phyloP scores from a whole-genome alignment of 352 stramenopile species.

The Aphanomyces euteiches region DNA sequence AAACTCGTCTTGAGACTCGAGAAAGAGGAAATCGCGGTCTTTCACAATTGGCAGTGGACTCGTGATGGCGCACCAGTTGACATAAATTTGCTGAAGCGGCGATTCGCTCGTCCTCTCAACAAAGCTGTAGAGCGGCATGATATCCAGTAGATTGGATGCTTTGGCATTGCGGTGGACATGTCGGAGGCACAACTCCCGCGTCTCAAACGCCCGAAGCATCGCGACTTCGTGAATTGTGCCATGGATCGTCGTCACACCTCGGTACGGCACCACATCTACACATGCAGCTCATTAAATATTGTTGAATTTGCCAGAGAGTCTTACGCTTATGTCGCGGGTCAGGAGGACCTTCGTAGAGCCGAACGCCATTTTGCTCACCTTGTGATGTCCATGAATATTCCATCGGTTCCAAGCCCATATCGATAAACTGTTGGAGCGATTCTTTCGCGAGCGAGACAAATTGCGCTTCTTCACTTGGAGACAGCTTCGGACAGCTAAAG shows the following conservation, averaged over 20 bases:
- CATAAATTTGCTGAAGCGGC: slow-evolving; percentile 22
- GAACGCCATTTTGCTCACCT: not conserved
- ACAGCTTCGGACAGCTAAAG: slow-evolving; percentile 19
- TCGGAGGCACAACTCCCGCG: slow-evolving; percentile 13
- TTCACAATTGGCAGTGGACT: slow-evolving; percentile 21
- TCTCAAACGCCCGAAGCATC: slow-evolving; percentile 20
- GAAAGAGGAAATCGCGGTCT: slow-evolving; percentile 25
- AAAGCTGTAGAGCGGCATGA: slow-evolving; percentile 28
- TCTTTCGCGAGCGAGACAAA: slow-evolving; percentile 19
- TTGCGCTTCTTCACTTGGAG: not conserved
- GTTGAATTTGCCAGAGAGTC: not conserved
- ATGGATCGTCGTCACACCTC: slow-evolving; percentile 2
- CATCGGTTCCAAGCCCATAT: not conserved
- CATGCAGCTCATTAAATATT: not conserved
- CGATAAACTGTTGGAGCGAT: slow-evolving; percentile 10
- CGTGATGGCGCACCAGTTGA: slow-evolving; percentile 13
- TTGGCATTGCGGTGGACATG: slow-evolving; percentile 4
- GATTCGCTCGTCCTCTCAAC: not conserved
- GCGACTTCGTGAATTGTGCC: slow-evolving; percentile 21
- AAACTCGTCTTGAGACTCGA: slow-evolving; percentile 26
- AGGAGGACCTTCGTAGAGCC: slow-evolving; percentile 4
- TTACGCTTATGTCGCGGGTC: slow-evolving; percentile 18
- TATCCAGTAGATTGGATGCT: slow-evolving; percentile 8
- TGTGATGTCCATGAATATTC: slow-evolving; percentile 9
- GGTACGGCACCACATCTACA: slow-evolving; percentile 18